Evolutionary conservation across 169 alveolate species (phyloP).

Genomic region (Plasmodium fragile): DNA sequence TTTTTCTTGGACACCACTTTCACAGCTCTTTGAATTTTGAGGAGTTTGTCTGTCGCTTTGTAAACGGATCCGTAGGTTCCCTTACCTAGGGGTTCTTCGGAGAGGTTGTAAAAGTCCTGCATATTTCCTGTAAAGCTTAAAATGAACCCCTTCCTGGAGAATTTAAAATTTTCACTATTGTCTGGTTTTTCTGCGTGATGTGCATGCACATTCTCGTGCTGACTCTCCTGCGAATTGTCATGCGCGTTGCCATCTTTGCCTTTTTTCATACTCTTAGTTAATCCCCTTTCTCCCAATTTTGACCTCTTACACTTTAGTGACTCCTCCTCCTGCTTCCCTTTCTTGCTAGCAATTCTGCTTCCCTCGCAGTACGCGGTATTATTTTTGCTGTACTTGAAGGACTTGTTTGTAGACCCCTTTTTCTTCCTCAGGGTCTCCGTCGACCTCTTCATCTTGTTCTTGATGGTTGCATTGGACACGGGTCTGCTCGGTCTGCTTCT

Average conservation of each 20-base stretch:
- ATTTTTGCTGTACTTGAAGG: neutral
- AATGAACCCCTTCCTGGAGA: conserved; percentile 77
- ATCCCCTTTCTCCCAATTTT: neutral
- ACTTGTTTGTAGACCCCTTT: neutral
- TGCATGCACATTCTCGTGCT: neutral
- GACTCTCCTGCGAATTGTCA: neutral
- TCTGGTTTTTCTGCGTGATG: neutral
- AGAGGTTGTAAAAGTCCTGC: conserved; percentile 76
- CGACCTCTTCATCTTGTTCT: conserved; percentile 1
- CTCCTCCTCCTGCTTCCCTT: neutral
- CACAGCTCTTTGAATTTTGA: conserved; percentile 82
- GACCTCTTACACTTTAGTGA: neutral
- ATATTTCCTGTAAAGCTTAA: conserved; percentile 77
- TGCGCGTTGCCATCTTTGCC: neutral
- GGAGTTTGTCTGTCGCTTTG: conserved; percentile 82
- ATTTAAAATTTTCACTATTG: conserved; percentile 44
- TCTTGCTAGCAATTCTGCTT: neutral
- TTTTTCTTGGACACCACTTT: conserved; percentile 86
- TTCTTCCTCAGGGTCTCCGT: neutral
- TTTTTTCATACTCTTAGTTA: conserved; percentile 2
- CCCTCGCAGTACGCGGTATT: neutral
- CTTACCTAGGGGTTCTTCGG: conserved; percentile 82
- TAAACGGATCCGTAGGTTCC: conserved; percentile 90
- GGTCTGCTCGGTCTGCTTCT: neutral
- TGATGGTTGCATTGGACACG: neutral